Conservation (phyloP, 805 yeast genomes). For the Lipomyces anomalus region DNA sequence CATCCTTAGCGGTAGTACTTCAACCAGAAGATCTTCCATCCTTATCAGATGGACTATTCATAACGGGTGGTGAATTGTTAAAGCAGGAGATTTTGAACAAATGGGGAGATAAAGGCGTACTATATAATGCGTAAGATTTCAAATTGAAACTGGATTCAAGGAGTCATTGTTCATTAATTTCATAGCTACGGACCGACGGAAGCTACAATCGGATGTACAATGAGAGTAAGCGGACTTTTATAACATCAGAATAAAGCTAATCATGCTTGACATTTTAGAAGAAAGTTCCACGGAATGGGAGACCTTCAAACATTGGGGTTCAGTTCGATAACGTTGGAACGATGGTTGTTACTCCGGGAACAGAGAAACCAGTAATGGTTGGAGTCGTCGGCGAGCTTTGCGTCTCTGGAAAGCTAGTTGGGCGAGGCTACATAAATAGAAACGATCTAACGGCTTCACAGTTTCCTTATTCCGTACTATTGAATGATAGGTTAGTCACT, state of each 20-base stretch:
- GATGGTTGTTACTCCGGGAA: constrained; percentile 13
- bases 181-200: constrained; percentile 28
- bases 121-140: constrained; percentile 25
- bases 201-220: constrained; percentile 28
- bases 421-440: constrained; percentile 28
- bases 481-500: constrained; percentile 10
- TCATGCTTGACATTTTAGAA: no score
- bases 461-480: constrained; percentile 10
- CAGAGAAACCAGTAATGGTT: constrained; percentile 20
- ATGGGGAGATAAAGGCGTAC: constrained; percentile 26
- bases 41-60: constrained; percentile 25
- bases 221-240: no score
- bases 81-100: constrained; percentile 25
- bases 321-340: constrained; percentile 27
- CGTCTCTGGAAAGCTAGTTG: constrained; percentile 30
- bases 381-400: constrained; percentile 32
- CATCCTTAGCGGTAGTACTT: constrained; percentile 66
- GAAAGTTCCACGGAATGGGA: constrained; percentile 20
- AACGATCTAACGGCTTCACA: constrained; percentile 23
- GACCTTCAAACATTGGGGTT: constrained; percentile 26
- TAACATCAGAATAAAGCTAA: no score
- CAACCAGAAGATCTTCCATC: constrained; percentile 55
- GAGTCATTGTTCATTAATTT: not conserved
- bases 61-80: constrained; percentile 29
- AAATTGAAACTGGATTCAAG: not conserved